A percentile compares a stretch with the other conserved stretches of the same genome.
phyloP scores from a whole-genome alignment of 1,284 basidiomycete genomes.

The Malassezia japonica region DNA sequence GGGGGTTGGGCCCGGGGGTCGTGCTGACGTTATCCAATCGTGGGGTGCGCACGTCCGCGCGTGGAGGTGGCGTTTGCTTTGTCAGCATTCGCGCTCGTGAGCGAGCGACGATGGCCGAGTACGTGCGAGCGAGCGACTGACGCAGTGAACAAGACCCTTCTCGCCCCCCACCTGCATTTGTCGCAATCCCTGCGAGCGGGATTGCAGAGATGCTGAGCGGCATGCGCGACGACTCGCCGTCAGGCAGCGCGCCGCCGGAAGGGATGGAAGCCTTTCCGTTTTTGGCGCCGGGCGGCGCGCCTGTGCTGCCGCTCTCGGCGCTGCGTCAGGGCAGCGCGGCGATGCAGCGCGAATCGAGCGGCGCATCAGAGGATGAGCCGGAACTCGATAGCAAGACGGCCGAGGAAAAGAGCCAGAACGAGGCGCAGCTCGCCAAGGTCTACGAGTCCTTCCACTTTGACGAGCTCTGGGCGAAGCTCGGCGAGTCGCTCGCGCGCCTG shows the following conservation, averaged over 20 bases:
- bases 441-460: constrained; percentile 45
- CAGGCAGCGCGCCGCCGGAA: background rate
- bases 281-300: background rate
- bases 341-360: background rate
- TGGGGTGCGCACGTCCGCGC: too few species aligned
- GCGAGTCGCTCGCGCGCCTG: constrained; percentile 37
- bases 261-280: background rate
- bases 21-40: too few species aligned
- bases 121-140: constrained; percentile 4
- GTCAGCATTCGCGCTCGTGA: background rate
- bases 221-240: background rate
- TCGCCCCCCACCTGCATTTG: background rate
- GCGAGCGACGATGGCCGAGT: constrained; percentile 12
- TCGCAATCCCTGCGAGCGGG: background rate
- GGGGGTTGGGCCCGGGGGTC: too few species aligned
- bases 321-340: background rate
- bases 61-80: too few species aligned
- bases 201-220: constrained; percentile 8
- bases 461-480: constrained; percentile 36
- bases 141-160: constrained; percentile 5
- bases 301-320: background rate
- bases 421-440: constrained; percentile 36
- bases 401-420: constrained; percentile 42
- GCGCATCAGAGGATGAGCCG: background rate
- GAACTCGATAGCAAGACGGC: background rate